A percentile compares a stretch with the other conserved stretches of the same genome.
Evolutionary conservation across 2,329 filamentous ascomycete species (phyloP).

Genomic region (Mycosphaerella arachidis): DNA sequence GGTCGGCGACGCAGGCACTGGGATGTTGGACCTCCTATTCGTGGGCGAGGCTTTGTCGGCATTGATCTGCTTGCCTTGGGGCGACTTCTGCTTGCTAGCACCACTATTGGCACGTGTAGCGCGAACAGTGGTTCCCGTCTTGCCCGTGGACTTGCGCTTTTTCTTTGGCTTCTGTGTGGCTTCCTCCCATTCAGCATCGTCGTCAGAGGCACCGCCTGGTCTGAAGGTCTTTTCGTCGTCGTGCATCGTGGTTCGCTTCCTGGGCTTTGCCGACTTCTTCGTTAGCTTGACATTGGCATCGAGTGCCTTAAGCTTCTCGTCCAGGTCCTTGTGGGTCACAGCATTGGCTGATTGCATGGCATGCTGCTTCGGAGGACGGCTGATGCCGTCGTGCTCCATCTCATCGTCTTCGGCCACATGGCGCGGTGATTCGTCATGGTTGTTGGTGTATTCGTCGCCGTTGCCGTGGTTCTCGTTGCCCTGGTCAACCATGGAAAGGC

Average conservation of each 20-base stretch:
- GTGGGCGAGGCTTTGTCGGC: not conserved
- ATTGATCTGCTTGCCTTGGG: slow-evolving; percentile 16
- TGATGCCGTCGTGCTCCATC: slow-evolving; percentile 11
- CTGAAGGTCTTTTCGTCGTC: not conserved
- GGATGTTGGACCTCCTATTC: slow-evolving; percentile 1
- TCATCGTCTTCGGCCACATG: slow-evolving; percentile 2
- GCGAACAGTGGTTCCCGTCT: slow-evolving; percentile 10
- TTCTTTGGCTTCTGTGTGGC: slow-evolving; percentile 25
- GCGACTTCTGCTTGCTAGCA: slow-evolving; percentile 15
- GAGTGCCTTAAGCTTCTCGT: slow-evolving; percentile 29
- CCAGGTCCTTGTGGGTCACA: slow-evolving; percentile 15
- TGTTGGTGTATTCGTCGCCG: not conserved
- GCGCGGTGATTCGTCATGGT: not conserved
- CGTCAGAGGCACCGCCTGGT: slow-evolving; percentile 10
- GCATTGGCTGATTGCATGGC: slow-evolving; percentile 3
- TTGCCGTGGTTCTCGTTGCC: not conserved
- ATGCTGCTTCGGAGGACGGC: not conserved
- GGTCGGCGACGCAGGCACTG: not conserved
- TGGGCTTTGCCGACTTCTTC: slow-evolving; percentile 26
- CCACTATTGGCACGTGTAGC: slow-evolving; percentile 7
- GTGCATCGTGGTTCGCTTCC: slow-evolving; percentile 36
- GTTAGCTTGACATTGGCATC: slow-evolving; percentile 21
- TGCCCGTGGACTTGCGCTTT: slow-evolving; percentile 30
- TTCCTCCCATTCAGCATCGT: slow-evolving; percentile 25
- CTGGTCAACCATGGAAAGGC: not conserved